Evolutionary conservation across 306 rosid species (phyloP), one percentile per base, ranked within the genome.

Genomic region (Quercus variabilis): DNA sequence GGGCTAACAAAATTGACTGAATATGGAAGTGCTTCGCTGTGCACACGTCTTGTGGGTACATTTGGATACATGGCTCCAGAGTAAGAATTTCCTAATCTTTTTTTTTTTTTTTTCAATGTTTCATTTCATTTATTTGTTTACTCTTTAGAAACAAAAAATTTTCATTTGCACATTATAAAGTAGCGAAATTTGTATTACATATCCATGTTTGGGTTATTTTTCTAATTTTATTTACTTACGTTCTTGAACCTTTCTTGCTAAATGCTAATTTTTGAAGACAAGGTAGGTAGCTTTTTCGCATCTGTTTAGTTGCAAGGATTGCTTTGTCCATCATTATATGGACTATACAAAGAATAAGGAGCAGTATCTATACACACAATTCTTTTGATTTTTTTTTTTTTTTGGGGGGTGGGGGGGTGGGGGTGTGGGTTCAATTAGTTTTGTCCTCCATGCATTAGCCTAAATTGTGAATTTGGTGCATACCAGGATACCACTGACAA

Each of bases 51-150:
- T 46, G 94, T 84, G 35, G 97, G 97, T n/a, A 90, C 94, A 26
- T 92, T 92, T 62, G 97, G 94, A 41, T 92, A 90, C 77, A 90
- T 90, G 94, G 84, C 97, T 63, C 97, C 94, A 5, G 94, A 92
- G 97, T 89, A 86, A 41, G 92, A 77, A 69, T 52, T 58, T 70
- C 58, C 74, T 23, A 38, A 46, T 60, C 2, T 15, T 71, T 78
- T 59, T 33, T 7, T 51, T 59, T 7, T 51, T 76, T 55, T 38
- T 38, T 38, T 38, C 10, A 38, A 38, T 6, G 2, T 38, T 38
- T 38, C 43, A 38, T 38, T 25, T 38, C 43, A 28, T 78, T 52
- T 64, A 23, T 68, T 68, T 35, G 33, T 54, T 28, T 60, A 57
- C n/a, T 68, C 55, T 59, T 35, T 26, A 43, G 35, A 21, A 73